These are phyloP conservation scores for Fusarium sambucinum DNA, from an alignment of 2,329 filamentous ascomycete genomes.

Conservation along the genomic window DNA sequence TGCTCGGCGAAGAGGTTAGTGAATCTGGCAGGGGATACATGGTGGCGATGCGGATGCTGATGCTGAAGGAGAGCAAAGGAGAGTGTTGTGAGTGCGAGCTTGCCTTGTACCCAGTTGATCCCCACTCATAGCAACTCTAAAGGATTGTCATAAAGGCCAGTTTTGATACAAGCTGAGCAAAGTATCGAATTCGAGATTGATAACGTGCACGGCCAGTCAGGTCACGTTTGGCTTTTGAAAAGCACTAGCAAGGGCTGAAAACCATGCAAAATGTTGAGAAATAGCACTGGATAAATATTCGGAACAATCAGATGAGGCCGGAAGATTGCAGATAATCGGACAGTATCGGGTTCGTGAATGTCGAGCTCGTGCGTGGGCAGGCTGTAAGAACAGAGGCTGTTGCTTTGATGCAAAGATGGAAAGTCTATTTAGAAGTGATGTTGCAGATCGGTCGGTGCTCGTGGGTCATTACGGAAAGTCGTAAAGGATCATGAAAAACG, in stretches of 20 bases:
- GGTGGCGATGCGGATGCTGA: slow-evolving; percentile 25
- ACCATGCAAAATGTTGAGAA: slow-evolving; percentile 37
- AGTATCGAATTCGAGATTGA: slow-evolving; percentile 37
- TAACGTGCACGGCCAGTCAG: slow-evolving; percentile 39
- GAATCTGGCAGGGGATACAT: slow-evolving; percentile 33
- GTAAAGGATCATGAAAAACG: slow-evolving; percentile 46
- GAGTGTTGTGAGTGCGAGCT: slow-evolving; percentile 43
- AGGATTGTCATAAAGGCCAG: slow-evolving; percentile 45
- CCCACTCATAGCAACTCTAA: slow-evolving; percentile 71
- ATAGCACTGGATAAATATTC: slow-evolving; percentile 10
- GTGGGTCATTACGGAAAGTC: slow-evolving; percentile 48
- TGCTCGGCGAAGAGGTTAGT: slow-evolving; percentile 57
- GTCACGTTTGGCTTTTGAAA: slow-evolving; percentile 30
- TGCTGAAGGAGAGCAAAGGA: slow-evolving; percentile 8
- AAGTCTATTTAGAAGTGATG: slow-evolving; percentile 40
- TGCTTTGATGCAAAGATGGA: slow-evolving; percentile 26
- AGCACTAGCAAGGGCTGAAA: slow-evolving; percentile 30
- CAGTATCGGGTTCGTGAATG: slow-evolving; percentile 17
- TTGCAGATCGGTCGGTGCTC: slow-evolving; percentile 42
- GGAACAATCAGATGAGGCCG: background rate
- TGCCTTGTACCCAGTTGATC: slow-evolving; percentile 69
- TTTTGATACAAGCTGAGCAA: slow-evolving; percentile 29
- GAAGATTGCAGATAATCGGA: slow-evolving; percentile 17
- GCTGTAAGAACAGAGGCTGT: slow-evolving; percentile 19
- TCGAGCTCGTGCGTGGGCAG: slow-evolving; percentile 37